Percentiles rank a stretch among this genome's conserved stretches.
Conservation (phyloP, 345 rosid species). For the Crucihimalaya himalaica region DNA sequence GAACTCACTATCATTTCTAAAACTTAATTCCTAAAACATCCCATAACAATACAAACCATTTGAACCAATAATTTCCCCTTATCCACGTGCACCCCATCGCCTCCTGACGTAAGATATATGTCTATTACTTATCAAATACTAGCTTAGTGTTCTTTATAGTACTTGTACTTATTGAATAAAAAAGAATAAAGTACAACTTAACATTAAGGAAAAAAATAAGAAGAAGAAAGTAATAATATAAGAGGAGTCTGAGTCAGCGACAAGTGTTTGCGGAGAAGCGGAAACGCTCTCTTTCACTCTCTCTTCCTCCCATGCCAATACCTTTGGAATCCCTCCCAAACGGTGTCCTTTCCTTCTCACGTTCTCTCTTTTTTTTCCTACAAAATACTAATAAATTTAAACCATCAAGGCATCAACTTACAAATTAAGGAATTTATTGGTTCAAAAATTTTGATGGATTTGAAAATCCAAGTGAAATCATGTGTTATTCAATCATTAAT, state of each 20-base stretch:
- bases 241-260: conserved; percentile 46
- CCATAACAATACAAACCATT: conserved; percentile 3
- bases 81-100: conserved; percentile 40
- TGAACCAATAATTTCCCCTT: conserved; percentile 19
- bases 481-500: too few species aligned
- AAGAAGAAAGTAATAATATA: conserved; percentile 10
- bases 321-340: conserved; percentile 63
- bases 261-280: conserved; percentile 90
- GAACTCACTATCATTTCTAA: neutral
- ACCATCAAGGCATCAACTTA: too few species aligned
- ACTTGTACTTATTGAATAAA: neutral
- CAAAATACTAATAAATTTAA: too few species aligned
- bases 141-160: conserved; percentile 18
- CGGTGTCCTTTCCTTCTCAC: conserved; percentile 19
- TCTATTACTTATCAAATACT: conserved; percentile 2
- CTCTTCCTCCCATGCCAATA: conserved; percentile 48
- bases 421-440: too few species aligned
- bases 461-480: too few species aligned
- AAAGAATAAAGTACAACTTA: neutral
- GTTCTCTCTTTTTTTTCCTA: neutral
- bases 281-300: conserved; percentile 65
- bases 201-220: too few species aligned
- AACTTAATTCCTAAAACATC: conserved; percentile 2
- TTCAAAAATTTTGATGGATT: too few species aligned
- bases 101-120: conserved; percentile 32